phyloP scores from a whole-genome alignment of 169 alveolate genomes.

The Plasmodium gallinaceum region DNA sequence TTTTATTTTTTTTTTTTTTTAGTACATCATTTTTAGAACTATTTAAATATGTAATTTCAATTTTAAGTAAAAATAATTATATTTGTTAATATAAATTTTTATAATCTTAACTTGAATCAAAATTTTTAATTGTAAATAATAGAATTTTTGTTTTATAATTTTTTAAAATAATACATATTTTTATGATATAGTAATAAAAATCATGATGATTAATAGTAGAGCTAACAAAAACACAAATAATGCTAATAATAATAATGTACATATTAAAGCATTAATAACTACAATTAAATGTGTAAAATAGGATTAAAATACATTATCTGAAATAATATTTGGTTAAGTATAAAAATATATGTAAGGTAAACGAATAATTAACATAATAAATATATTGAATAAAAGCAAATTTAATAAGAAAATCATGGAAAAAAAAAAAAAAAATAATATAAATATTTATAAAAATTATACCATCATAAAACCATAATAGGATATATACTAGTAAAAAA shows the following conservation, averaged over 20 bases:
- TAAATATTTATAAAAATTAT: background rate
- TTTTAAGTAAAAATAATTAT: slow-evolving; percentile 3
- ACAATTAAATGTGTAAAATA: background rate
- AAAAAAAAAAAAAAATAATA: slow-evolving; percentile 16
- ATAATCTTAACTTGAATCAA: background rate
- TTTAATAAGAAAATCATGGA: background rate
- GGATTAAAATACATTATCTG: background rate
- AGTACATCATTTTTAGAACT: background rate
- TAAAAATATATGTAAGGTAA: background rate
- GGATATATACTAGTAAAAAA: background rate
- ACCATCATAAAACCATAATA: background rate
- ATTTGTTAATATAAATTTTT: background rate
- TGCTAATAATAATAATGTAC: no score
- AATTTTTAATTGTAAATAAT: background rate
- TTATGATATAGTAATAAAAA: no score
- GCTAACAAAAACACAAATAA: no score
- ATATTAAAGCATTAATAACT: background rate
- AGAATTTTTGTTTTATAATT: background rate
- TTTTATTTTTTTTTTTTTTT: slow-evolving; percentile 13
- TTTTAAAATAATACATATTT: background rate
- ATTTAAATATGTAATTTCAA: background rate
- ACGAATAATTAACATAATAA: no score
- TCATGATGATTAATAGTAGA: no score
- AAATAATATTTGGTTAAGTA: background rate
- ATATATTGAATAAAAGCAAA: no score